These are phyloP conservation scores for Hypocrella siamensis DNA, from an alignment of 2,329 filamentous ascomycete genomes.

Conservation along the genomic window DNA sequence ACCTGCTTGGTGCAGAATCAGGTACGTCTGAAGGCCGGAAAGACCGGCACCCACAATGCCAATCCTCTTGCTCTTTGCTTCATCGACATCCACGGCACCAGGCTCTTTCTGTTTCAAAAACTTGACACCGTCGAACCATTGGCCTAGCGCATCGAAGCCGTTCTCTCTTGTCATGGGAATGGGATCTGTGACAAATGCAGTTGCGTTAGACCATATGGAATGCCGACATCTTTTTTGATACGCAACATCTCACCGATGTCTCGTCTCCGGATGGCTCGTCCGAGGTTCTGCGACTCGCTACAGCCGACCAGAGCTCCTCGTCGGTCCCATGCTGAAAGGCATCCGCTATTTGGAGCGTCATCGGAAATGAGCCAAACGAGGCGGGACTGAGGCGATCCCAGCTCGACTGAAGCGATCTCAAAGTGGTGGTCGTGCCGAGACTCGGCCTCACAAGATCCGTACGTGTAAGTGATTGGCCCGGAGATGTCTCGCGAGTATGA, in stretches of 20 bases:
- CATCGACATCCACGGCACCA: conserved; percentile 13
- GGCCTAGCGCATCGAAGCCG: conserved; percentile 30
- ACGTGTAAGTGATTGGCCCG: conserved; percentile 7
- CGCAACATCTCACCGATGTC: background rate
- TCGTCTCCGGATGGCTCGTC: conserved; percentile 5
- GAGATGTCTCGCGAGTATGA: conserved; percentile 4
- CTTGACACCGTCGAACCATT: conserved; percentile 51
- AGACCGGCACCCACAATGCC: conserved; percentile 53
- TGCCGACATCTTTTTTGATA: background rate
- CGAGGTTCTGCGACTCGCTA: conserved; percentile 16
- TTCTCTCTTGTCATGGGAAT: conserved; percentile 35
- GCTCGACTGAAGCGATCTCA: conserved; percentile 4
- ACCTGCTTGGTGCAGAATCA: conserved; percentile 30
- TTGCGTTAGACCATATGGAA: background rate
- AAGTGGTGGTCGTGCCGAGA: conserved; percentile 7
- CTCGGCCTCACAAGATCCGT: conserved; percentile 7
- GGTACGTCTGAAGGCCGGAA: conserved; percentile 44
- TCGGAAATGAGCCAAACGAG: conserved; percentile 5
- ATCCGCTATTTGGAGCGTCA: conserved; percentile 15
- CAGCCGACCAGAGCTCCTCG: conserved; percentile 16
- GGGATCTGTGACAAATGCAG: conserved; percentile 2
- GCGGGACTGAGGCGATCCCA: conserved; percentile 1
- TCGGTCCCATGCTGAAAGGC: conserved; percentile 23
- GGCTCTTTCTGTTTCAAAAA: conserved; percentile 39
- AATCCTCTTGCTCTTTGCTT: conserved; percentile 28